A percentile compares a stretch with the other conserved stretches of the same genome.
These are phyloP conservation scores for Plasmodium gaboni DNA, from an alignment of 169 alveolate genomes.

Conservation along the genomic window DNA sequence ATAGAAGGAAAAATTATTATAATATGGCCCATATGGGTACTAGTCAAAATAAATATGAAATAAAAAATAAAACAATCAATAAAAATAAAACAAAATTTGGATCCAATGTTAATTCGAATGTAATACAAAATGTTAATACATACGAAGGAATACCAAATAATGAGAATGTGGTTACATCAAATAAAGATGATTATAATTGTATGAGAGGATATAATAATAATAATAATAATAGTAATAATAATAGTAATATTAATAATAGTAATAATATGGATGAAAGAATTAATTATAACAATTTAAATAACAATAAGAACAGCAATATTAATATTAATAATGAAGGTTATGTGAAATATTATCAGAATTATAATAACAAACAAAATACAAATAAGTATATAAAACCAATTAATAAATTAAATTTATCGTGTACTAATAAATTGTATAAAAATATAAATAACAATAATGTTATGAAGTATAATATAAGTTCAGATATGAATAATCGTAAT, in stretches of 20 bases:
- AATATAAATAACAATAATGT: constrained; percentile 5
- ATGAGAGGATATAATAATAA: background rate
- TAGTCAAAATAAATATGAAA: background rate
- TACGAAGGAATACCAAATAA: background rate
- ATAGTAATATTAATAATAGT: background rate
- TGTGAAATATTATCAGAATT: background rate
- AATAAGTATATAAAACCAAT: constrained; percentile 9
- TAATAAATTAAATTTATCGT: constrained; percentile 35
- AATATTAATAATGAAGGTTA: background rate
- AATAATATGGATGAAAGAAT: background rate
- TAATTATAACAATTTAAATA: background rate
- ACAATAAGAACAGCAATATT: background rate
- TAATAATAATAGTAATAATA: constrained; percentile 9
- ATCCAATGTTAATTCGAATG: constrained; percentile 5
- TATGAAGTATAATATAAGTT: constrained; percentile 17
- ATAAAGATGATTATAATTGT: background rate
- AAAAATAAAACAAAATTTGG: constrained; percentile 7
- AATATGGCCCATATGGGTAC: background rate
- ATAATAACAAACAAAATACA: background rate
- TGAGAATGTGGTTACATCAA: background rate
- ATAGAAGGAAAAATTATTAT: constrained; percentile 13
- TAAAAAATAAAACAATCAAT: constrained; percentile 25
- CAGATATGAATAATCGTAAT: constrained; percentile 5
- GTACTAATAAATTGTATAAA: constrained; percentile 49
- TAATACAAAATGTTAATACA: background rate